A percentile compares a stretch with the other conserved stretches of the same genome.
These are phyloP conservation scores for Tagetes erecta DNA, from an alignment of 129 eudicot genomes.

Conservation along the genomic window DNA sequence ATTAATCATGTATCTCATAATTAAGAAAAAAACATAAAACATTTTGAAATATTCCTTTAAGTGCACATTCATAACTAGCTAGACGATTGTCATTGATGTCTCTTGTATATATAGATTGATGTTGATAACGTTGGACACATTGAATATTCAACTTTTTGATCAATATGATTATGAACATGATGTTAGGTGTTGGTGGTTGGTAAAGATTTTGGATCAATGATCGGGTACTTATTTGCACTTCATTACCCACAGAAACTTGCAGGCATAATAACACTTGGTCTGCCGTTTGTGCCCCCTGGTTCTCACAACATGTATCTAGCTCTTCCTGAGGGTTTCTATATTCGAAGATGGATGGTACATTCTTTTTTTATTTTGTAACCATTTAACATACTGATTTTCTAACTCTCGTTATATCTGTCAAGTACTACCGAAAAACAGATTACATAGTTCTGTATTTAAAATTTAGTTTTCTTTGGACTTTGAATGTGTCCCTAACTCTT, in stretches of 20 bases:
- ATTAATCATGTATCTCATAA: too few species aligned
- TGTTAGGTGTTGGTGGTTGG: slow-evolving; percentile 34
- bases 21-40: too few species aligned
- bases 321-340: slow-evolving; percentile 55
- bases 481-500: neutral
- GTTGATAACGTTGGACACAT: too few species aligned
- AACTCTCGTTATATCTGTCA: neutral
- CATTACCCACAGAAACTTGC: slow-evolving; percentile 32
- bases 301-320: neutral
- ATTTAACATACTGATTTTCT: too few species aligned
- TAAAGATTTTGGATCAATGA: slow-evolving; percentile 50
- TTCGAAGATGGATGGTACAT: slow-evolving; percentile 46
- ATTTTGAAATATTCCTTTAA: too few species aligned
- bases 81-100: too few species aligned
- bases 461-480: neutral
- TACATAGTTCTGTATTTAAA: neutral
- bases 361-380: neutral
- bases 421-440: neutral
- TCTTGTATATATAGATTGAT: too few species aligned
- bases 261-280: slow-evolving; percentile 40
- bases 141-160: too few species aligned
- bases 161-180: too few species aligned
- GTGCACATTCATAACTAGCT: too few species aligned
- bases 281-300: slow-evolving; percentile 37
- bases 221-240: slow-evolving; percentile 32